Base-by-base conservation (phyloP, 2,329 filamentous ascomycete genomes). In the Harringtonia aguacate region DNA sequence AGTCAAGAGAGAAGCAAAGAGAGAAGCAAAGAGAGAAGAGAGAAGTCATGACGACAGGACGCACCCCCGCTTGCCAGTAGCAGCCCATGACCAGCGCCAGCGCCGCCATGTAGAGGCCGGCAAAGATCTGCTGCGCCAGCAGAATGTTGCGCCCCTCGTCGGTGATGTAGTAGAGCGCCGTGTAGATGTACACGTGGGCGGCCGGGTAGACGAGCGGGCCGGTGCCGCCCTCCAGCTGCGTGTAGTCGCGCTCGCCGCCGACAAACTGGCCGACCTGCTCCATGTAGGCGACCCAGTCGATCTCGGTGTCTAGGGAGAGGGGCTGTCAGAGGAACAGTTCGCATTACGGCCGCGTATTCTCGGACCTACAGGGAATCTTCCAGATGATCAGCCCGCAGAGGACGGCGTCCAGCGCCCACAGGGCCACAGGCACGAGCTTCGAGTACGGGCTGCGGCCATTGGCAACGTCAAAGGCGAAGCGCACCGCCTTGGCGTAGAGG, bases 211-310 rank as follows among this genome's bases (percentile, higher is more conserved):
- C 92, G 41, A 97, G 72, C 4, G 92, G 92, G 1, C 92, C 92
- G 0, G 92, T 98, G 47, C 79, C 83, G 53, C 92, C 92, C 57
- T 82, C 75, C 58, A 98, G 89, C 46, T 80, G 74, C 48, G 77
- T 78, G 62, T 98, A 98, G 63, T 95, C 83, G 58, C 85, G 79
- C 68, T 97, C 89, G 56, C 92, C 92, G 17, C 77, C 72, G 37
- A 89, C 67, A 57, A 84, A 92, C 54, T 89, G 80, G 34, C 75
- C 66, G 36, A 97, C 73, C 58, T 98, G 92, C 60, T 95, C 76
- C 89, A 98, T 97, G 63, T 98, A 98, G 1, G 92, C 87, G 47
- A 74, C 75, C 90, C 90, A 98, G 65, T 98, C 92, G 57, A 98
- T 98, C 63, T 98, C 92, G 36, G 92, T 98, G 61, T 98, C 92